These are phyloP conservation scores for Xylariaceae sp. DNA, from an alignment of 2,329 filamentous ascomycete genomes.

Conservation along the genomic window DNA sequence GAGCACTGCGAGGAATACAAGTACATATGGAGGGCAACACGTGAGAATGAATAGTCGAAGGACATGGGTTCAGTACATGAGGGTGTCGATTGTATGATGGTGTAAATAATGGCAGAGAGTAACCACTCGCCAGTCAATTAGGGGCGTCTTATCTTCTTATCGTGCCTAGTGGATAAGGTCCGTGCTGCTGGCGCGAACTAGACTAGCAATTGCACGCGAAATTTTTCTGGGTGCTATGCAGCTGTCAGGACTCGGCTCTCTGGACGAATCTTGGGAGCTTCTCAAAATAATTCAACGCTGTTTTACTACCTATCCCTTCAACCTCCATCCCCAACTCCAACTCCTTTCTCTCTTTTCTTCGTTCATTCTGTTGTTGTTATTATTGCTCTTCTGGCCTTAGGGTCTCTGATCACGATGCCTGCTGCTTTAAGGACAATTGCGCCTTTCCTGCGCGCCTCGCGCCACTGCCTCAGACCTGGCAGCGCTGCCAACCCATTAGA, in stretches of 20 bases:
- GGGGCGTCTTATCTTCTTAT: background rate
- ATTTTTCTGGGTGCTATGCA: background rate
- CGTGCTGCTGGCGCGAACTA: background rate
- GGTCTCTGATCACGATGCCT: slow-evolving; percentile 67
- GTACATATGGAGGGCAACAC: too few relatives aligned
- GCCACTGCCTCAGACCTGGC: slow-evolving; percentile 72
- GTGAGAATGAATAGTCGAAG: too few relatives aligned
- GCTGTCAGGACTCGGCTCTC: too few relatives aligned
- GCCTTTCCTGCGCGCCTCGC: slow-evolving; percentile 82
- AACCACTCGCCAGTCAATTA: too few relatives aligned
- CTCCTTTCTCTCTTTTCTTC: slow-evolving; percentile 3
- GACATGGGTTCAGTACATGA: too few relatives aligned
- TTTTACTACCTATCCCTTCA: slow-evolving; percentile 20
- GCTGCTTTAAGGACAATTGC: slow-evolving; percentile 77
- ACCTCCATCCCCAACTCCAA: slow-evolving; percentile 15
- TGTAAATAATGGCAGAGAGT: too few relatives aligned
- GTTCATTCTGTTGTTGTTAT: slow-evolving; percentile 12
- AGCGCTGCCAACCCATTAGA: slow-evolving; percentile 78
- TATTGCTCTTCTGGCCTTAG: slow-evolving; percentile 16
- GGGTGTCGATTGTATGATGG: too few relatives aligned
- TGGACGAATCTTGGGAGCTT: too few relatives aligned
- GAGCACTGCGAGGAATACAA: too few relatives aligned
- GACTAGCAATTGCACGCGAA: background rate
- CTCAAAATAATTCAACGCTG: slow-evolving; percentile 10
- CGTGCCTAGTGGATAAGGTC: background rate